Evolutionary conservation across 208 protist species (phyloP).

Genomic region (Trypanosoma boissoni): DNA sequence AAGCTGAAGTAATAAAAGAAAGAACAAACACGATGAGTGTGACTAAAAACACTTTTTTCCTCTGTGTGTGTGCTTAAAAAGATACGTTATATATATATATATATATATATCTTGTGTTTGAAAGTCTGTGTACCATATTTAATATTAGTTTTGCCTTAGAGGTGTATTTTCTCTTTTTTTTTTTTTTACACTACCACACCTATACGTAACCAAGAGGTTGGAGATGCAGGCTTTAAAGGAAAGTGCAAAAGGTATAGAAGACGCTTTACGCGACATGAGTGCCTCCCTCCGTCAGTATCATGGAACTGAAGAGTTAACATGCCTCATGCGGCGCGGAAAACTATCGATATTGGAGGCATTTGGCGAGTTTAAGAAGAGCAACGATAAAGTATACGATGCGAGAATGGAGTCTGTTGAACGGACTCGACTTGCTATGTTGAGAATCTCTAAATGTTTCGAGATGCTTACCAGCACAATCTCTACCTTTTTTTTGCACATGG

Average conservation of each 20-base stretch:
- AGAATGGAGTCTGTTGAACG: slow-evolving; percentile 31
- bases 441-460: slow-evolving; percentile 44
- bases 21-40: too few relatives aligned
- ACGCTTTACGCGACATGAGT: slow-evolving; percentile 36
- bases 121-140: too few relatives aligned
- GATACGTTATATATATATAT: too few relatives aligned
- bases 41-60: too few relatives aligned
- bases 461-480: slow-evolving; percentile 17
- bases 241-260: slow-evolving; percentile 29
- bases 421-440: slow-evolving; percentile 40
- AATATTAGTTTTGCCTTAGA: too few relatives aligned
- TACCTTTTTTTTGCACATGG: slow-evolving; percentile 32
- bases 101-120: too few relatives aligned
- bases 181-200: not conserved
- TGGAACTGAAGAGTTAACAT: slow-evolving; percentile 32
- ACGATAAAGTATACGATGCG: slow-evolving; percentile 48
- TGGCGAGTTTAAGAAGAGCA: slow-evolving; percentile 54
- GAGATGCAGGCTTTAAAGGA: slow-evolving; percentile 27
- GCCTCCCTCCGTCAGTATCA: slow-evolving; percentile 48
- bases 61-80: too few relatives aligned
- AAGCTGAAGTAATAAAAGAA: too few relatives aligned
- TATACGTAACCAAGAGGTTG: slow-evolving; percentile 1
- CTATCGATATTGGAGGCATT: slow-evolving; percentile 55
- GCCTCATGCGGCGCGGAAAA: slow-evolving; percentile 35
- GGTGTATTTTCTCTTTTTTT: too few relatives aligned